Evolutionary conservation across 2,329 filamentous ascomycete species (phyloP).

Genomic region (Arthrocladium fulminans): DNA sequence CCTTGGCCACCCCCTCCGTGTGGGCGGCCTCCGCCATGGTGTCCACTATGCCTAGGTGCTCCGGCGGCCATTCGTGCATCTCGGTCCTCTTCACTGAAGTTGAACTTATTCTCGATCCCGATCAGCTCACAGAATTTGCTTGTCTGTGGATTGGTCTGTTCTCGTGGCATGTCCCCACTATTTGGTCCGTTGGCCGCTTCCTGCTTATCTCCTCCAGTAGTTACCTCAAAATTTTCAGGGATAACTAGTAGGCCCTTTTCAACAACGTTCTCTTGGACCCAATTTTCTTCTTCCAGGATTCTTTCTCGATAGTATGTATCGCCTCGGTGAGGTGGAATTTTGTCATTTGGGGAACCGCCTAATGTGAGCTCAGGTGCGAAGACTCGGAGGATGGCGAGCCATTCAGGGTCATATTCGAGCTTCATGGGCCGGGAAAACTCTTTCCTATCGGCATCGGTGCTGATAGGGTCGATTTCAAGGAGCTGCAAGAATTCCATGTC

Average conservation of each 20-base stretch:
- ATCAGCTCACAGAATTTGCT: constrained; percentile 69
- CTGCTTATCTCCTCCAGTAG: constrained; percentile 25
- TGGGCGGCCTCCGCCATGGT: constrained; percentile 14
- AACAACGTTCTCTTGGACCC: constrained; percentile 72
- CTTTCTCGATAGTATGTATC: constrained; percentile 58
- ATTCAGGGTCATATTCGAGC: constrained; percentile 82
- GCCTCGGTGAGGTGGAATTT: constrained; percentile 53
- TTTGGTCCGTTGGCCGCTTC: constrained; percentile 48
- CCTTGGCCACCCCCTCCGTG: constrained; percentile 20
- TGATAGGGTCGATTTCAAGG: constrained; percentile 49
- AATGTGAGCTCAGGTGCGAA: constrained; percentile 60
- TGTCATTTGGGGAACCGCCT: constrained; percentile 52
- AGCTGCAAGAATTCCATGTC: constrained; percentile 66
- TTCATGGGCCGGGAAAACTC: constrained; percentile 42
- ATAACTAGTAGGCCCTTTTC: constrained; percentile 53
- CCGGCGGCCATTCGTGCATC: constrained; percentile 49
- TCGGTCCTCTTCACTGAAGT: constrained; percentile 63
- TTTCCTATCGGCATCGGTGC: constrained; percentile 16
- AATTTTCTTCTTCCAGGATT: constrained; percentile 62
- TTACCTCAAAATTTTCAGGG: constrained; percentile 67
- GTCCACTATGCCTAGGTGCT: constrained; percentile 36
- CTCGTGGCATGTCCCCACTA: constrained; percentile 59
- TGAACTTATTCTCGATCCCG: constrained; percentile 66
- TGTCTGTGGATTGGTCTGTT: constrained; percentile 85
- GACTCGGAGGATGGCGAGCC: constrained; percentile 83